Evolutionary conservation across 2,329 filamentous ascomycete species (phyloP).

Genomic region (Ceratocystis destructans): DNA sequence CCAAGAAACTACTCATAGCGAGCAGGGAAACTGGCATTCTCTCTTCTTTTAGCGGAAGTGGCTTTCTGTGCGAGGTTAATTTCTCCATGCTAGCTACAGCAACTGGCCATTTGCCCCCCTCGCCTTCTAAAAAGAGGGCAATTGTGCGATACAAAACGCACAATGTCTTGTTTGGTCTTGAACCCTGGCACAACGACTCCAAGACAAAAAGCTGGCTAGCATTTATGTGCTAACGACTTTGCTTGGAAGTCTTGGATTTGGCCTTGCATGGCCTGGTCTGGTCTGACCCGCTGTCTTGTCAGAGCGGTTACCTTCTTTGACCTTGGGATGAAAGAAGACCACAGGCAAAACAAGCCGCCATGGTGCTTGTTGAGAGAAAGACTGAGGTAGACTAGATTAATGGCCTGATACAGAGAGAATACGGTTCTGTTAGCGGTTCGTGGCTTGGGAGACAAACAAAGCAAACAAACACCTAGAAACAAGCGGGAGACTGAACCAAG

Average conservation of each 20-base stretch:
- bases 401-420: too few relatives aligned
- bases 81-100: background rate
- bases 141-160: background rate
- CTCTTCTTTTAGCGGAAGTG: too few relatives aligned
- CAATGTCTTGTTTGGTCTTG: conserved; percentile 4
- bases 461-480: background rate
- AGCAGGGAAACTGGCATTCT: background rate
- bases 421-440: background rate
- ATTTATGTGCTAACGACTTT: background rate
- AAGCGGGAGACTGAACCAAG: background rate
- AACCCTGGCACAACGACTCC: background rate
- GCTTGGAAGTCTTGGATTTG: background rate
- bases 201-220: background rate
- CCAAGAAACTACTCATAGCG: background rate
- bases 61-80: too few relatives aligned
- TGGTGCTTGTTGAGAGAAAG: too few relatives aligned
- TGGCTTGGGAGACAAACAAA: background rate
- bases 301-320: background rate
- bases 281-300: background rate
- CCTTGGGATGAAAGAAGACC: background rate
- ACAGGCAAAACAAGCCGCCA: too few relatives aligned
- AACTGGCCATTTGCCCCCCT: background rate
- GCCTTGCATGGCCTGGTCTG: background rate
- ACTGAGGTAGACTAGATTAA: too few relatives aligned
- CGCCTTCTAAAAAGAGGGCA: background rate